These are phyloP conservation scores for Plasmodium blacklocki DNA, from an alignment of 169 alveolate genomes.

Conservation along the genomic window DNA sequence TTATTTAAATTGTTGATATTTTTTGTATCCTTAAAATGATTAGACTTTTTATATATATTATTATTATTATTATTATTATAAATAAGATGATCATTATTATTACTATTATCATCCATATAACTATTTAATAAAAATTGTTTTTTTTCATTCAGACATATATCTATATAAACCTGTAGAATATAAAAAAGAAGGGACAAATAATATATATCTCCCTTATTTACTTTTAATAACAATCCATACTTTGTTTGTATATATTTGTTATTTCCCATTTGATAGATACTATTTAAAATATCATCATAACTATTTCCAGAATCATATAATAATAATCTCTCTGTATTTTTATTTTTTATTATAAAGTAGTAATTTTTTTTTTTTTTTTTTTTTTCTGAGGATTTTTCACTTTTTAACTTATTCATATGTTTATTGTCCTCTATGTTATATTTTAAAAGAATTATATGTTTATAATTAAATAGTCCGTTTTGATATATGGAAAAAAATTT, in stretches of 20 bases:
- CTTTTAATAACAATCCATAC: slow-evolving; percentile 4
- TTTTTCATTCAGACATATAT: slow-evolving; percentile 21
- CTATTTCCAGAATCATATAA: not conserved
- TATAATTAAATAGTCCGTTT: slow-evolving; percentile 24
- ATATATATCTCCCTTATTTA: slow-evolving; percentile 42
- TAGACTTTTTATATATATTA: too few relatives aligned
- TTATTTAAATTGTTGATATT: too few relatives aligned
- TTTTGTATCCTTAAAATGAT: too few relatives aligned
- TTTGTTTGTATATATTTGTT: slow-evolving; percentile 2
- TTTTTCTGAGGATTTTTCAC: not conserved
- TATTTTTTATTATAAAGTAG: slow-evolving; percentile 21
- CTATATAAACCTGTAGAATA: slow-evolving; percentile 27
- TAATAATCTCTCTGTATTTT: not conserved
- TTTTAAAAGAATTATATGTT: slow-evolving; percentile 32
- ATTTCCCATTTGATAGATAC: not conserved
- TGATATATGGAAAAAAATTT: slow-evolving; percentile 32
- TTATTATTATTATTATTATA: not conserved
- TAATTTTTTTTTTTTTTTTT: slow-evolving; percentile 16
- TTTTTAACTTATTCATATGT: not conserved
- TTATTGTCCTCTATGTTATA: not conserved
- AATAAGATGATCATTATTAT: not conserved
- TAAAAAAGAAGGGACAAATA: slow-evolving; percentile 19
- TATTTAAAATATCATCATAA: slow-evolving; percentile 17
- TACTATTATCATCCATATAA: slow-evolving; percentile 17
- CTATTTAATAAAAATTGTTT: slow-evolving; percentile 13